A percentile compares a stretch with the other conserved stretches of the same genome.
Evolutionary conservation across 805 yeast genomes (phyloP).

Genomic region (Spathaspora hagerdaliae): DNA sequence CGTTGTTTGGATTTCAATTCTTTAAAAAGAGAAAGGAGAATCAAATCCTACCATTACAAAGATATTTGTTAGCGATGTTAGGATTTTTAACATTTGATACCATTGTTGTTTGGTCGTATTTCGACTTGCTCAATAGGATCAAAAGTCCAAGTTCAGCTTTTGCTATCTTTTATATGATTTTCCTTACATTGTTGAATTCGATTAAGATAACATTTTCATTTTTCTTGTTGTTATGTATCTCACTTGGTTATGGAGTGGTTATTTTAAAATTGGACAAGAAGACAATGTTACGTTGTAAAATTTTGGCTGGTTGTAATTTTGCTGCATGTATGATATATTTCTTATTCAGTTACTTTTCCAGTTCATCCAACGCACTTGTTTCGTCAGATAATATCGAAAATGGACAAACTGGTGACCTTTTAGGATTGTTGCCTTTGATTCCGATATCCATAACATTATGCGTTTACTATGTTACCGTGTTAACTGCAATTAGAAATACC

Average conservation of each 20-base stretch:
- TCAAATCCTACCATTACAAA: slow-evolving; percentile 85
- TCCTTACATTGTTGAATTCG: slow-evolving; percentile 76
- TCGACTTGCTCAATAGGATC: slow-evolving; percentile 69
- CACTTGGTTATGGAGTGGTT: slow-evolving; percentile 94
- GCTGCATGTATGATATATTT: slow-evolving; percentile 31
- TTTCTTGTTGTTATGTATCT: slow-evolving; percentile 77
- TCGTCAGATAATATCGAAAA: slow-evolving; percentile 39
- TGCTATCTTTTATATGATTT: slow-evolving; percentile 63
- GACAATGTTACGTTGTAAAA: slow-evolving; percentile 57
- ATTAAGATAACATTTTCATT: slow-evolving; percentile 83
- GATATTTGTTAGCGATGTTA: slow-evolving; percentile 82
- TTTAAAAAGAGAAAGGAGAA: slow-evolving; percentile 69
- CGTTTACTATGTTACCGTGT: slow-evolving; percentile 68
- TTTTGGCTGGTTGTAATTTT: slow-evolving; percentile 39
- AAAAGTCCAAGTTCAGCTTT: slow-evolving; percentile 51
- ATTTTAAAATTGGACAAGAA: slow-evolving; percentile 76
- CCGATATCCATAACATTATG: slow-evolving; percentile 72
- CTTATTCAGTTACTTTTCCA: slow-evolving; percentile 28
- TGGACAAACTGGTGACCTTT: slow-evolving; percentile 41
- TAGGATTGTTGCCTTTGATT: slow-evolving; percentile 56
- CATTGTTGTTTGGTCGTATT: slow-evolving; percentile 86
- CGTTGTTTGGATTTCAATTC: slow-evolving; percentile 81
- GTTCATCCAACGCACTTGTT: slow-evolving; percentile 18
- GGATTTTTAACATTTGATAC: slow-evolving; percentile 80
- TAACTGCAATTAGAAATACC: slow-evolving; percentile 71